Base-by-base conservation (phyloP, 768 basidiomycete genomes). In the Russula earlei region DNA sequence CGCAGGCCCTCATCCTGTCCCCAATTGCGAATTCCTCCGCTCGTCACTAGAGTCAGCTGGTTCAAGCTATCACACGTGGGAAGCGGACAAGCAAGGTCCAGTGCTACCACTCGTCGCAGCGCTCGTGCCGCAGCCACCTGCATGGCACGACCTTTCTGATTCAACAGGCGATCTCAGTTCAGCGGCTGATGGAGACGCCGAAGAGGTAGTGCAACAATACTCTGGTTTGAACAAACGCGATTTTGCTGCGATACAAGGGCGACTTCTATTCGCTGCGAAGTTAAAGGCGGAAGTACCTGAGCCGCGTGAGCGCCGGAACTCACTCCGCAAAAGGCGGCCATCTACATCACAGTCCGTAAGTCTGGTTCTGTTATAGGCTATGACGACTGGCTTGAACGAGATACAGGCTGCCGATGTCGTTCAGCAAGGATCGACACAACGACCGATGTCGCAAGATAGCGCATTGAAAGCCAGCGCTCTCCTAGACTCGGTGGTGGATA, bases 31-130 rank as follows among this genome's bases (percentile, higher is more conserved):
- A 83, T 59, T 85, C 85, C 7, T 91, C 89, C 78, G 83, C 27
- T 86, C 87, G 14, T 91, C 90, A 5, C 70, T 91, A 19, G 86
- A 83, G 55, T 90, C 88, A 10, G 77, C 75, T 34, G 87, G 90
- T 15, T 92, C 90, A 2, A 91, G 90, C 68, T 91, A 87, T 67
- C 88, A 91, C 66, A 88, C 88, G 4, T 83, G 77, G 78, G 85
- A 88, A 53, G 82, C 71, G 20, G 81, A 69, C 56, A 71, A 70
- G 61, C 77, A 78, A 55, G 81, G 84, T 59, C 74, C 74, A 43
- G 67, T 76, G 47, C 67, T 78, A 51, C 76, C 73, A 44, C 62
- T 87, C 22, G 81, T 89, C 66, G 74, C 68, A 34, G 77, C 79
- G 50, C 66, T 72, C 8, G 79, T 80, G 44, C 66, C 73, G 22